Conservation (phyloP, 2,329 filamentous ascomycete species). For the Xylaria sp. region DNA sequence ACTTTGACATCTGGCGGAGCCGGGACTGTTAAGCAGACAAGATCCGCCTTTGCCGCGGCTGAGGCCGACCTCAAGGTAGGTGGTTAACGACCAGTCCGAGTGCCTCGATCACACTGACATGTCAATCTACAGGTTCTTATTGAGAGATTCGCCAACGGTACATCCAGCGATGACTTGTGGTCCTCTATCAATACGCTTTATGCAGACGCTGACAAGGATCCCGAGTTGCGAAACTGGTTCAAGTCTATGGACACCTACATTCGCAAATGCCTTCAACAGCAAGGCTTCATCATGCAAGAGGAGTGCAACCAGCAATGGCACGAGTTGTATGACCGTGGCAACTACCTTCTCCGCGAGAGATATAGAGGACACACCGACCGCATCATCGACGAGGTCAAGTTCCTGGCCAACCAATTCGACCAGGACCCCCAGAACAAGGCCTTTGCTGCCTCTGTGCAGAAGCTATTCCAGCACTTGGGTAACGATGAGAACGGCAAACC, state of each 20-base stretch:
- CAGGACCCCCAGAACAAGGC: slow-evolving; percentile 86
- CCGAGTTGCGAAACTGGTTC: slow-evolving; percentile 92
- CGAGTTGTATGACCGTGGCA: slow-evolving; percentile 83
- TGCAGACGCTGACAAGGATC: slow-evolving; percentile 84
- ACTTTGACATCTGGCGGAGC: slow-evolving; percentile 71
- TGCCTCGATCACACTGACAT: slow-evolving; percentile 51
- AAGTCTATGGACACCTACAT: slow-evolving; percentile 80
- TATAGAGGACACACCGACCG: slow-evolving; percentile 89
- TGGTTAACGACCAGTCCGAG: not conserved
- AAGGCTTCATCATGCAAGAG: slow-evolving; percentile 91
- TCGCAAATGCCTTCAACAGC: slow-evolving; percentile 84
- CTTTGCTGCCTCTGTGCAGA: slow-evolving; percentile 80
- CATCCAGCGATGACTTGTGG: slow-evolving; percentile 87
- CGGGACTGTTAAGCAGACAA: slow-evolving; percentile 78
- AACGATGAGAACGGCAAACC: slow-evolving; percentile 86
- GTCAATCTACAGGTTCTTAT: slow-evolving; percentile 76
- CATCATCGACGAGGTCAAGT: slow-evolving; percentile 89
- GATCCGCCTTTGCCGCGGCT: slow-evolving; percentile 73
- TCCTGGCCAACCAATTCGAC: slow-evolving; percentile 89
- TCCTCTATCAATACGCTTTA: slow-evolving; percentile 88
- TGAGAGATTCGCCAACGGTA: slow-evolving; percentile 95
- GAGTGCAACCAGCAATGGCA: slow-evolving; percentile 84
- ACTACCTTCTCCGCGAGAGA: slow-evolving; percentile 86
- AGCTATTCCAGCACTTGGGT: slow-evolving; percentile 88
- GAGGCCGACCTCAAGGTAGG: slow-evolving; percentile 81